Evolutionary conservation across 495 filamentous ascomycete genomes (phyloP), one percentile per base, ranked within the genome.

Genomic region (Chaetomium fimeti): DNA sequence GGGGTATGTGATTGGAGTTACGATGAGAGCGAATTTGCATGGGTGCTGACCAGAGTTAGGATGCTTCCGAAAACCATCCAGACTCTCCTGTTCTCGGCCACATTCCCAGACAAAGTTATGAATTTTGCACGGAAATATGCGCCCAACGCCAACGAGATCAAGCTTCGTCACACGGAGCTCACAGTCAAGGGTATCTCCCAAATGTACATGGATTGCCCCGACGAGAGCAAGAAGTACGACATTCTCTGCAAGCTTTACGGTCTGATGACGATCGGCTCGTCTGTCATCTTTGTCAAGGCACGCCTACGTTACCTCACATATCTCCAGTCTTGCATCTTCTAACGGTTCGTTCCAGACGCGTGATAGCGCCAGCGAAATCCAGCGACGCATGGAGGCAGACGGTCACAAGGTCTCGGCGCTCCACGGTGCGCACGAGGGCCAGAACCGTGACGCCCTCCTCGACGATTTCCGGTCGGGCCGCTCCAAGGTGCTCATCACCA

Each of bases 401-500:
- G 92, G 92, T 12, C 95, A 99, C 78, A 89, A 89, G 71, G 92
- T 98, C 20, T 91, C 90, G 6, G 90, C 88, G 32, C 80, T 99
- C 68, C 93, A 91, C 61, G 91, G 91, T 74, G 92, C 87, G 55
- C 86, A 92, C 57, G 90, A 97, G 66, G 93, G 91, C 20, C 78
- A 77, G 8, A 85, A 92, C 66, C 90, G 95, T 74, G 95, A 99
- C 70, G 73, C 78, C 0, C 85, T 98, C 65, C 89, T 99, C 64
- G 90, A 96, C 69, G 78, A 88, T 15, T 99, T 98, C 87, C 89
- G 94, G 64, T 82, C 74, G 24, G 92, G 93, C 56, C 80, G 85
- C 28, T 89, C 91, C 58, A 99, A 98, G 81, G 94, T 99, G n/a
- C 87, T 99, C 62, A 97, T 98, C 71, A 93, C 95, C 0, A 99